Evolutionary conservation across 1,284 basidiomycete species (phyloP).

Genomic region (Irpex lacteus): DNA sequence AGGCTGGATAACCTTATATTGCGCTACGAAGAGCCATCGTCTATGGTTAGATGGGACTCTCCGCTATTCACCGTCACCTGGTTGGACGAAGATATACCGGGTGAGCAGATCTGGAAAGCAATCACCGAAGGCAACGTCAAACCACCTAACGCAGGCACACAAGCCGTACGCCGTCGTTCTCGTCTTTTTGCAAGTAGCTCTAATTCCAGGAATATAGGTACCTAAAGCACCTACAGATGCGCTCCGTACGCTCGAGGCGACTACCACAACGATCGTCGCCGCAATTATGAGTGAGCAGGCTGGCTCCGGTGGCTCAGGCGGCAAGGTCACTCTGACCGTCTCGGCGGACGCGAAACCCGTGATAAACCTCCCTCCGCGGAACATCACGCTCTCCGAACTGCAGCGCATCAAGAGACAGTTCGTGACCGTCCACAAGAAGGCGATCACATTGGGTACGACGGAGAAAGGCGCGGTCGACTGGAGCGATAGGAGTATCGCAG

Average conservation of each 20-base stretch:
- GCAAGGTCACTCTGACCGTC: constrained; percentile 48
- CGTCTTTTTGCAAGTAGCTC: not conserved
- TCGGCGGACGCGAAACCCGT: constrained; percentile 36
- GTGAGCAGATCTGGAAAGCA: constrained; percentile 77
- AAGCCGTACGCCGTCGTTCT: constrained; percentile 54
- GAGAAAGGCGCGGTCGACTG: constrained; percentile 78
- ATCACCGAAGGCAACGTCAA: constrained; percentile 78
- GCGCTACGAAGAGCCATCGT: constrained; percentile 94
- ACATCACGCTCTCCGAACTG: constrained; percentile 78
- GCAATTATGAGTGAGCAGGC: constrained; percentile 63
- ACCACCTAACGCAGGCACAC: constrained; percentile 86
- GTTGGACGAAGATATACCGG: constrained; percentile 70
- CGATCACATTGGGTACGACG: constrained; percentile 80
- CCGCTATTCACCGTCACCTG: constrained; percentile 86
- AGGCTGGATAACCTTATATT: constrained; percentile 89
- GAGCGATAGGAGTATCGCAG: constrained; percentile 69
- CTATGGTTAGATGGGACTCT: constrained; percentile 97
- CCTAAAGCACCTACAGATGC: constrained; percentile 81
- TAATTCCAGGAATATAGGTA: constrained; percentile 41
- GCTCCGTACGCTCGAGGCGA: constrained; percentile 74
- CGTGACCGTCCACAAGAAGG: constrained; percentile 82
- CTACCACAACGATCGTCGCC: constrained; percentile 64
- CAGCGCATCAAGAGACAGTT: constrained; percentile 89
- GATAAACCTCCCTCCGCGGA: constrained; percentile 63
- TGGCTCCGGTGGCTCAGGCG: constrained; percentile 44